Base-by-base conservation (phyloP, 441 rosid genomes). In the Pelargonium australe region DNA sequence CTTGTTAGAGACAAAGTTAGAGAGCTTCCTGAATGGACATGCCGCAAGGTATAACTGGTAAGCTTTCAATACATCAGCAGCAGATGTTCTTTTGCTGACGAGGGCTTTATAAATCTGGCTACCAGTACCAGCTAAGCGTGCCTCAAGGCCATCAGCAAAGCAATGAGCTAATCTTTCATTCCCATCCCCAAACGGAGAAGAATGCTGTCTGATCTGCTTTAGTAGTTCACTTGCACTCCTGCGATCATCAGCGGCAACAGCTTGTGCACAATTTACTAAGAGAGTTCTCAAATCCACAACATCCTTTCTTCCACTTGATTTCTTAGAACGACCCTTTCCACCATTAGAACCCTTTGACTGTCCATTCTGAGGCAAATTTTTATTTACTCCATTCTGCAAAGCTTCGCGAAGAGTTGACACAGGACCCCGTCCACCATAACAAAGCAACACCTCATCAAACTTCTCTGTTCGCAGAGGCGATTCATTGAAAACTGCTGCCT, bases 131-230 rank as follows among this genome's bases (percentile, higher is more conserved):
- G 86, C 87, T 68, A 85, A 65, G 66, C 93, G 73, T 0, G 90
- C 90, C 75, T 86, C 90, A 0, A 88, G 89, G 45, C 86, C 85
- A 73, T 77, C 70, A 2, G 87, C 89, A 12, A 88, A 80, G 77
- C 79, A 88, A 73, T 81, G 79, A 74, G 90, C 86, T 67, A 86
- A 43, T 49, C 93, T 85, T 77, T 88, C 87, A n/a, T 79, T 83
- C 63, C 87, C 93, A 17, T 86, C 90, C 57, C 93, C 93, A 34
- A 80, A 88, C 2, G 86, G 87, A n/a, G 90, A 86, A 20, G 90
- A 80, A 71, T 84, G 85, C 63, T 68, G 79, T 66, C 85, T 75
- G 20, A 88, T 88, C 79, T 83, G 81, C 72, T 80, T 82, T 63
- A 88, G 70, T 66, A 86, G 72, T 75, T 82, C 85, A 63, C 69